Evolutionary conservation across 306 rosid genomes (phyloP), one percentile per base, ranked within the genome.

Genomic region (Notholithocarpus densiflorus): DNA sequence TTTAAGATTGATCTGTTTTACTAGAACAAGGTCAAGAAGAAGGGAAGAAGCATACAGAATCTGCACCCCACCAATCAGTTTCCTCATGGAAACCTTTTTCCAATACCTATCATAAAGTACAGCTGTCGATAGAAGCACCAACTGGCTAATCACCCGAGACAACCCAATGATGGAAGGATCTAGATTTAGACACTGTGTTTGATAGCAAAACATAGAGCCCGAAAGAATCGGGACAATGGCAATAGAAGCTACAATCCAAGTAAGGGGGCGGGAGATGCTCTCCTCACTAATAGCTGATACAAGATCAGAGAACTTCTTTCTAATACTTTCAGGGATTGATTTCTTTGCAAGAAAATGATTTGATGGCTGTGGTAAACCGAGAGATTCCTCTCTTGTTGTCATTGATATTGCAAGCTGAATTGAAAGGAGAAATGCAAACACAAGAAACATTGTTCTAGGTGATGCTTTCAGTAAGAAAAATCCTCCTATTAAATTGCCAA

Each of bases 401-500:
- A 74, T 78, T 17, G 95, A 89, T 80, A 86, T 57, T 14, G 77
- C 92, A 68, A 94, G 85, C 29, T 92, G 98, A 43, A 90, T 59
- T 14, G 85, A 85, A 51, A 91, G 86, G 29, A 91, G 59, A 56
- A 87, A 64, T 3, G 92, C 72, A 72, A 94, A 94, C 26, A 82
- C 45, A 29, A 85, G 75, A 77, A 89, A 94, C 93, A 89, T 89
- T 80, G 85, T 83, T 78, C 85, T 84, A 3, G 97, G 89, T 52
- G 90, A 89, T 76, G 85, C 55, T 85, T 84, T 86, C 86, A 78
- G 87, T 48, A 92, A 77, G 83, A 79, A 84, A 81, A 71, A 87
- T 68, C 98, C 97, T 70, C 95, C 98, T 48, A 92, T 29, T 73
- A 92, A 82, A 89, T 94, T 94, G 62, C 97, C 98, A 21, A 92